These are phyloP conservation scores for Euphorbia celastroides DNA, from an alignment of 441 rosid genomes.

Conservation along the genomic window DNA sequence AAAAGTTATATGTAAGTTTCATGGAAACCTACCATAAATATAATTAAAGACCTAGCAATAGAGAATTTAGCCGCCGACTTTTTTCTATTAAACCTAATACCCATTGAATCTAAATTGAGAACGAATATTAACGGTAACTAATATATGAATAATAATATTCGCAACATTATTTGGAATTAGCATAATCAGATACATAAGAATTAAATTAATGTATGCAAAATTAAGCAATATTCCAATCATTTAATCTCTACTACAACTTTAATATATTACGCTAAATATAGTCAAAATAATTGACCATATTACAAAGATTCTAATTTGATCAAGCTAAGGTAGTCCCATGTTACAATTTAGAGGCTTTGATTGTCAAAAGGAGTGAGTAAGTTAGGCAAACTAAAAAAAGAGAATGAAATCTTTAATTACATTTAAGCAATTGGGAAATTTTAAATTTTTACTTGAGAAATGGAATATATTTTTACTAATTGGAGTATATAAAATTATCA, in stretches of 20 bases:
- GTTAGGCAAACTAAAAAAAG: slow-evolving; percentile 9
- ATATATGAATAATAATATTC: background rate
- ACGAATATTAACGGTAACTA: background rate
- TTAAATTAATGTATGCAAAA: background rate
- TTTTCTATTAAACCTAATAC: background rate
- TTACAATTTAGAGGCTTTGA: background rate
- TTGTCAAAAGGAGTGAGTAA: slow-evolving; percentile 7
- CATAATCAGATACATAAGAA: background rate
- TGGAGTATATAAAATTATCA: background rate
- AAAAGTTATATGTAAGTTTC: too few relatives aligned
- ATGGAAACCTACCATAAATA: background rate
- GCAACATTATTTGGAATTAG: background rate
- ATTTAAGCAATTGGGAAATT: background rate
- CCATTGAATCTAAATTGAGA: background rate
- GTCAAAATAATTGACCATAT: background rate
- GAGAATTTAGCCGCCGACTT: background rate
- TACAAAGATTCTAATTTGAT: slow-evolving; percentile 5
- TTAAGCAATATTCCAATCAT: slow-evolving; percentile 4
- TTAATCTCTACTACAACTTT: slow-evolving; percentile 10
- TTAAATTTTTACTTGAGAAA: background rate
- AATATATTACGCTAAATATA: background rate
- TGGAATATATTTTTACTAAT: background rate
- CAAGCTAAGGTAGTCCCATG: slow-evolving; percentile 6
- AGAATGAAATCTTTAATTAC: background rate
- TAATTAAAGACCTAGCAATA: background rate